A percentile compares a stretch with the other conserved stretches of the same genome.
Evolutionary conservation across 306 rosid species (phyloP).

Genomic region (Trifolium pratense): DNA sequence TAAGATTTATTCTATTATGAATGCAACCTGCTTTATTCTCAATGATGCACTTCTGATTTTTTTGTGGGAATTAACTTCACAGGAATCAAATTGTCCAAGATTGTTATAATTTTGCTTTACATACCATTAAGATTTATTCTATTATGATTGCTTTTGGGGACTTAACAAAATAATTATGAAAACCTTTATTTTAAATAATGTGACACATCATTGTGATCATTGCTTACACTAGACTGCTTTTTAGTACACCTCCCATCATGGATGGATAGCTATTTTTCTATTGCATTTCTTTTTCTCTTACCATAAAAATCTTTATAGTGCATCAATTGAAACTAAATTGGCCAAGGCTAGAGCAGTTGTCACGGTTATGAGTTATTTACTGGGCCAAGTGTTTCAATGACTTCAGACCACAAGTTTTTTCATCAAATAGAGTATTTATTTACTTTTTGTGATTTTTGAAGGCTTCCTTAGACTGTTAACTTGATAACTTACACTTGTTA

Average conservation of each 20-base stretch:
- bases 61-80: not conserved
- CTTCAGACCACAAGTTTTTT: not conserved
- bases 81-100: not conserved
- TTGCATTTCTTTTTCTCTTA: not conserved
- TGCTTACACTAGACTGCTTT: not conserved
- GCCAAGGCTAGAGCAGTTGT: not conserved
- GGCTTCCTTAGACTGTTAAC: no score
- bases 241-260: not conserved
- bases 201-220: not conserved
- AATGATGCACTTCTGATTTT: slow-evolving; percentile 19
- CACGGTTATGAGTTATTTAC: not conserved
- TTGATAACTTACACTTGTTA: not conserved
- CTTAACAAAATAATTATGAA: not conserved
- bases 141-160: not conserved
- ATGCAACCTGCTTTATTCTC: slow-evolving; percentile 12
- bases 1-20: no score
- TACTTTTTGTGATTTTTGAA: no score
- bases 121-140: not conserved
- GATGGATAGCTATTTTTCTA: slow-evolving; percentile 12
- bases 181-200: not conserved
- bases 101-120: not conserved
- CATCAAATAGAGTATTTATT: no score
- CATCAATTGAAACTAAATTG: not conserved
- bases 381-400: not conserved
- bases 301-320: not conserved